Evolutionary conservation across 2,329 filamentous ascomycete species (phyloP).

Genomic region (Penicillium hordei): DNA sequence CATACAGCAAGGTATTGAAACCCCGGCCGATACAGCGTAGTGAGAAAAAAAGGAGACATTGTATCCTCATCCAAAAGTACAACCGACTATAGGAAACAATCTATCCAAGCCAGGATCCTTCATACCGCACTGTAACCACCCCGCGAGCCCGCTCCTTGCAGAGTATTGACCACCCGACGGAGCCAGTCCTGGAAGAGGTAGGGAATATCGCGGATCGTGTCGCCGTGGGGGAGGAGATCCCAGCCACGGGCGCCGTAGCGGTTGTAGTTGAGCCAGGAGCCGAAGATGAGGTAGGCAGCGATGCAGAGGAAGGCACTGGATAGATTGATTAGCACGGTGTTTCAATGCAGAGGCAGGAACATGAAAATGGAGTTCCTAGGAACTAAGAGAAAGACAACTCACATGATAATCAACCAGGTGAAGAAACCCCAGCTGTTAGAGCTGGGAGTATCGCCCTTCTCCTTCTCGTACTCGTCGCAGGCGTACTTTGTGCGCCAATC

Average conservation of each 20-base stretch:
- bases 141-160: conserved; percentile 79
- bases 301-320: conserved; percentile 76
- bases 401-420: conserved; percentile 95
- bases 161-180: conserved; percentile 73
- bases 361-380: neutral
- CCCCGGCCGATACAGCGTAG: neutral
- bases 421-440: conserved; percentile 84
- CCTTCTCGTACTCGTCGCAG: conserved; percentile 63
- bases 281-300: conserved; percentile 92
- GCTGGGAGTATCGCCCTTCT: conserved; percentile 41
- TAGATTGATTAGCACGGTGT: neutral
- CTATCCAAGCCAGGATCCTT: conserved; percentile 21
- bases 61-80: conserved; percentile 8
- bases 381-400: conserved; percentile 42
- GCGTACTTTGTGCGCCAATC: conserved; percentile 87
- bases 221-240: conserved; percentile 90
- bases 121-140: conserved; percentile 94
- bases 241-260: conserved; percentile 91
- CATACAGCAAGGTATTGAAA: neutral
- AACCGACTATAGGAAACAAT: neutral
- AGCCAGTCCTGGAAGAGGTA: conserved; percentile 90
- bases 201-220: conserved; percentile 86
- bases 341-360: neutral
- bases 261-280: conserved; percentile 98
- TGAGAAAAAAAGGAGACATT: neutral